Base-by-base conservation (phyloP, 805 yeast genomes). In the Pichia manshurica region DNA sequence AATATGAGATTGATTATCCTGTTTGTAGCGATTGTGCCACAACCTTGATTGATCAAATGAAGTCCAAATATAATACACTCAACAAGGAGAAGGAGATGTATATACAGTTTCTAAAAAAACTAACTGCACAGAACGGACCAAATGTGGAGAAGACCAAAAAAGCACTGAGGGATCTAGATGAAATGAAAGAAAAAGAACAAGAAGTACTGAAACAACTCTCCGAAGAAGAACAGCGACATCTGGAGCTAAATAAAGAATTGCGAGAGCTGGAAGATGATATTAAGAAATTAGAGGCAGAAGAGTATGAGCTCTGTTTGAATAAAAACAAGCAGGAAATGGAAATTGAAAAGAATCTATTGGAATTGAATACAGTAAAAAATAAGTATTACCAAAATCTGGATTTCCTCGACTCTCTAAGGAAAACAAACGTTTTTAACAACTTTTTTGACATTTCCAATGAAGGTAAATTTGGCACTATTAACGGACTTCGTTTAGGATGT, bases 21-120 rank as follows among this genome's bases (percentile, higher is more conserved):
- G 79, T 93, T 15, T 91, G 98, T 57, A 73, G 74, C 21, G 97
- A 90, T 39, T 93, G 99, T 63, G 84, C 93, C 6, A 78, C 74
- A 38, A 62, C 74, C 19, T 64, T 91, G 22, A 69, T 84, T 10
- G 80, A 77, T 9, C 82, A 81, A 48, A 72, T 88, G 62, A 83
- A 81, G 57, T 62, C 69, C 12, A 82, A 82, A 55, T 85, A 85
- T 61, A 91, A 85, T 50, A 85, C 79, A 47, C 76, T 82, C 5
- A 77, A 84, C 17, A 74, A 74, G 52, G 96, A 91, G 57, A 80
- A 91, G 53, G 96, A 89, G 44, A 75, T 78, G 2, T 93, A 89
- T 61, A 67, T 81, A 16, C 77, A 78, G 28, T 89, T 90, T 60
- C 64, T 91, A 39, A 81, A 80, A 51, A 83, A 82, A 54, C 66